phyloP scores from a whole-genome alignment of 2,329 filamentous ascomycete species.

The Colletotrichum sp. region DNA sequence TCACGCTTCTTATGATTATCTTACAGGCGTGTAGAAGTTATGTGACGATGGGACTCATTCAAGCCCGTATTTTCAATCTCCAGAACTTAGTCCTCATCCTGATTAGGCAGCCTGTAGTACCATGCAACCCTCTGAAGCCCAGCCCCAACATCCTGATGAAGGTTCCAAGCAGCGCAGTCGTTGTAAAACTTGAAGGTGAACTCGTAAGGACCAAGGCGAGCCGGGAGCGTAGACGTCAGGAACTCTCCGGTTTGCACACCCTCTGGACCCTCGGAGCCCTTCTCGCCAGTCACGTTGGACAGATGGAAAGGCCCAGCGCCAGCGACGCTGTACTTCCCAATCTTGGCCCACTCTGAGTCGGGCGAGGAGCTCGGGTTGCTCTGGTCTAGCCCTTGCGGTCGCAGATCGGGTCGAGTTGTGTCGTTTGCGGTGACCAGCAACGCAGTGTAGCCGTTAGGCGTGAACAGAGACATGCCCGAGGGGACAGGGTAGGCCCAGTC shows the following conservation, averaged over 20 bases:
- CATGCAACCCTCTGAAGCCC: not conserved
- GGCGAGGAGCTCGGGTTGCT: not conserved
- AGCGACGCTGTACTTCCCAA: constrained; percentile 2
- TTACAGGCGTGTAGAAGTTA: too few relatives aligned
- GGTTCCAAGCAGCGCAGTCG: not conserved
- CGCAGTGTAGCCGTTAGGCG: not conserved
- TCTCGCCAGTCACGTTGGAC: not conserved
- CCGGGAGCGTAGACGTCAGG: not conserved
- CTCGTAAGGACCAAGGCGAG: not conserved
- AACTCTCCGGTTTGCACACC: not conserved
- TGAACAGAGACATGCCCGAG: constrained; percentile 3
- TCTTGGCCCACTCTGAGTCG: not conserved
- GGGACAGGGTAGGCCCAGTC: constrained; percentile 5
- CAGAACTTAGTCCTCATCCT: not conserved
- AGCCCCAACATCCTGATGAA: not conserved
- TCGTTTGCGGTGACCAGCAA: not conserved
- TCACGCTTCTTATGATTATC: too few relatives aligned
- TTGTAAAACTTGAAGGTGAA: not conserved
- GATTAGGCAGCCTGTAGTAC: not conserved
- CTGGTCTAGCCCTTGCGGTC: not conserved
- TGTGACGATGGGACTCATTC: too few relatives aligned
- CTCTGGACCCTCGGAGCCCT: not conserved
- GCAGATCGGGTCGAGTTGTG: not conserved
- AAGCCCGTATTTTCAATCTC: too few relatives aligned
- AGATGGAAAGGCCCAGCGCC: not conserved